A percentile compares a stretch with the other conserved stretches of the same genome.
These are phyloP conservation scores for Senna tora DNA, from an alignment of 306 rosid genomes.

Conservation along the genomic window DNA sequence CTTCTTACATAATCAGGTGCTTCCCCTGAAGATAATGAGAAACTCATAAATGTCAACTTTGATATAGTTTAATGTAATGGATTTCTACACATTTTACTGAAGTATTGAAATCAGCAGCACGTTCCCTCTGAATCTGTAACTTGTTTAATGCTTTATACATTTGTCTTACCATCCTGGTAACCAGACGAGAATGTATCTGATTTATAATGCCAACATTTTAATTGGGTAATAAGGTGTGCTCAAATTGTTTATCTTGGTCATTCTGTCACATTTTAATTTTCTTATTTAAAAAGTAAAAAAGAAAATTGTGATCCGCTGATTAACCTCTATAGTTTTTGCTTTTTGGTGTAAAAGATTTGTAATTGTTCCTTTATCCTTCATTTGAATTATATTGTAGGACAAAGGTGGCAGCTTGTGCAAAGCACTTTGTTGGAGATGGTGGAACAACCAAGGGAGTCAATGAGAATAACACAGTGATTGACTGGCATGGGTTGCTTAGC, in stretches of 20 bases:
- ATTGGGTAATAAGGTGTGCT: constrained; percentile 1
- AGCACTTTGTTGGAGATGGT: constrained; percentile 98
- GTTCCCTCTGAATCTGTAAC: constrained; percentile 19
- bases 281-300: not conserved
- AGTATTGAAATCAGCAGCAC: not conserved
- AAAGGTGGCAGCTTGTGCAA: constrained; percentile 96
- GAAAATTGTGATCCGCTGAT: not conserved
- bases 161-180: constrained; percentile 7
- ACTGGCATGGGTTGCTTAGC: constrained; percentile 76
- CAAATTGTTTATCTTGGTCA: not conserved
- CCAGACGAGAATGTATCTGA: not conserved
- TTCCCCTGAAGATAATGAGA: not conserved
- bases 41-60: not conserved
- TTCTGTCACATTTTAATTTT: not conserved
- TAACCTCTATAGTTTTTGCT: constrained; percentile 3
- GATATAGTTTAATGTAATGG: constrained; percentile 1
- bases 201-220: constrained; percentile 6
- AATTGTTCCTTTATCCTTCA: constrained; percentile 1
- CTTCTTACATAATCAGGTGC: no score
- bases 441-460: constrained; percentile 83
- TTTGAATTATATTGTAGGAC: constrained; percentile 49
- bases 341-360: constrained; percentile 7
- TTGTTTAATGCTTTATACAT: constrained; percentile 4
- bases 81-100: constrained; percentile 15
- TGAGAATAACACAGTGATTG: constrained; percentile 74